These are phyloP conservation scores for Dendrobium chrysotoxum DNA, from an alignment of 106 monocot species.

Conservation along the genomic window DNA sequence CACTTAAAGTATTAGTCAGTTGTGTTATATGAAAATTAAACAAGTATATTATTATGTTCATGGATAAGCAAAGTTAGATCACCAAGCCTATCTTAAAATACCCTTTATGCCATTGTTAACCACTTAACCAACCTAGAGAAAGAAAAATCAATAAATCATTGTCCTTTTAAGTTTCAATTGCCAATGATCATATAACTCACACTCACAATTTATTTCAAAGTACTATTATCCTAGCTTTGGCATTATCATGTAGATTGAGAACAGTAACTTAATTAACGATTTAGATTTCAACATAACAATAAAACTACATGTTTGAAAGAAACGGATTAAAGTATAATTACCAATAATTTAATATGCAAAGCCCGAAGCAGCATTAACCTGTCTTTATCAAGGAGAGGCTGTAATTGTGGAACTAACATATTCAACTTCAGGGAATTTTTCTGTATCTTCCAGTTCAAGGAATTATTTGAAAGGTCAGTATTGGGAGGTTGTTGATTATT, in stretches of 20 bases:
- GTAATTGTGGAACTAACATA: slow-evolving; percentile 49
- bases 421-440: slow-evolving; percentile 33
- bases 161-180: too few species aligned
- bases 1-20: neutral
- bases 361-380: slow-evolving; percentile 64
- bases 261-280: neutral
- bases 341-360: slow-evolving; percentile 53
- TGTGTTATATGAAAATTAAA: neutral
- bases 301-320: neutral
- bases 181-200: too few species aligned
- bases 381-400: slow-evolving; percentile 69
- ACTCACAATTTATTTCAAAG: neutral
- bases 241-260: neutral
- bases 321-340: slow-evolving; percentile 2
- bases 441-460: slow-evolving; percentile 14
- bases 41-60: too few species aligned
- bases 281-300: neutral
- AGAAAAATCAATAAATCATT: too few species aligned
- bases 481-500: slow-evolving; percentile 14
- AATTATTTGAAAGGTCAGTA: slow-evolving; percentile 23
- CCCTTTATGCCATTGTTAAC: neutral
- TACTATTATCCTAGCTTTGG: neutral
- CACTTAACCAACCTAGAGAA: too few species aligned
- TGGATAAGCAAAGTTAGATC: neutral
- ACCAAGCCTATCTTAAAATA: neutral